A percentile compares a stretch with the other conserved stretches of the same genome.
These are phyloP conservation scores for Plectosphaerella plurivora DNA, from an alignment of 2,329 filamentous ascomycete species.

Conservation along the genomic window DNA sequence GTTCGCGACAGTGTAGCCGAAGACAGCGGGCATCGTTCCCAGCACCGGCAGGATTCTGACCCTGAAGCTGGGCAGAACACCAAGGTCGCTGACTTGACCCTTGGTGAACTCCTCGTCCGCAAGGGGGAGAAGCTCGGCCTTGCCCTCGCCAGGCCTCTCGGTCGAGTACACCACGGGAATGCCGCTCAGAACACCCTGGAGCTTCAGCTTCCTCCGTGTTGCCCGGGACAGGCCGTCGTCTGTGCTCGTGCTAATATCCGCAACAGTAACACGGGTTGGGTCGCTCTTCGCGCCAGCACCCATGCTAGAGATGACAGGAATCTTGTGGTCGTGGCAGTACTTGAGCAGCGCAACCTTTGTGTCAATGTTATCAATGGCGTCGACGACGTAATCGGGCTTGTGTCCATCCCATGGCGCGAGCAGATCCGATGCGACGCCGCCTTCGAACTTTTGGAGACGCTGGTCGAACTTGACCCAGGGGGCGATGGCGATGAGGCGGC, in stretches of 20 bases:
- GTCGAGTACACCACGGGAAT: conserved; percentile 92
- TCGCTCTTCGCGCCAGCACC: conserved; percentile 92
- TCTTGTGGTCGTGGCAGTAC: conserved; percentile 73
- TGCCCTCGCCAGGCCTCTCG: conserved; percentile 84
- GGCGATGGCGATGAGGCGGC: conserved; percentile 76
- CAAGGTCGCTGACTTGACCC: conserved; percentile 79
- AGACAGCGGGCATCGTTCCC: conserved; percentile 95
- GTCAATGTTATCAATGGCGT: conserved; percentile 98
- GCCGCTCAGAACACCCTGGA: conserved; percentile 73
- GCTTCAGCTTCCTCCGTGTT: conserved; percentile 74
- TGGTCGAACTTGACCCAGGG: conserved; percentile 92
- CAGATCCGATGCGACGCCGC: conserved; percentile 58
- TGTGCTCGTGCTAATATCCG: conserved; percentile 82
- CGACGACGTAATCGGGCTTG: conserved; percentile 82
- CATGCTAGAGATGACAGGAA: conserved; percentile 92
- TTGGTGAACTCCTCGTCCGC: conserved; percentile 84
- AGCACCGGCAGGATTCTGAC: conserved; percentile 92
- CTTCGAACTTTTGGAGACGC: conserved; percentile 77
- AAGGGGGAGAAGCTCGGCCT: conserved; percentile 82
- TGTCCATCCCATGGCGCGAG: conserved; percentile 63
- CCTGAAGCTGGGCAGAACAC: conserved; percentile 86
- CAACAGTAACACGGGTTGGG: conserved; percentile 78
- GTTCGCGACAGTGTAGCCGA: conserved; percentile 88
- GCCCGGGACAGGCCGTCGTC: conserved; percentile 86
- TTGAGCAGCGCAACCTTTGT: conserved; percentile 88